A percentile compares a stretch with the other conserved stretches of the same genome.
Evolutionary conservation across 2,329 filamentous ascomycete genomes (phyloP).

Genomic region (Ceratocystis diversiconidia): DNA sequence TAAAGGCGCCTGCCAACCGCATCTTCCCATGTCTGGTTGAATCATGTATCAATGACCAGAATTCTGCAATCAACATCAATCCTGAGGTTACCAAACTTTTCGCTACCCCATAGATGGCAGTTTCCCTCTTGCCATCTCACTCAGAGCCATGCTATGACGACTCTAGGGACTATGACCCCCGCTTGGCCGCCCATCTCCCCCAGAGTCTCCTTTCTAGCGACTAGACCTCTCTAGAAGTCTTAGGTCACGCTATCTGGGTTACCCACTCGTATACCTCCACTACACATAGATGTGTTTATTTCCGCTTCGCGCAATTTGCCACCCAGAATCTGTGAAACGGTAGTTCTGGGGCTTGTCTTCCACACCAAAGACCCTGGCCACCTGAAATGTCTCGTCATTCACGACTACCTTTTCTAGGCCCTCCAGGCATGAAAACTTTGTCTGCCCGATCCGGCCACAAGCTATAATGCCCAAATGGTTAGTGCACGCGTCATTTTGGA

Average conservation of each 20-base stretch:
- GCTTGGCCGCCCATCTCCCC: slow-evolving; percentile 29
- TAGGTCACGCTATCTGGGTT: slow-evolving; percentile 43
- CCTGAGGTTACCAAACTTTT: no score
- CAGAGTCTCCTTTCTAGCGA: slow-evolving; percentile 36
- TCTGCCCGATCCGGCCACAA: slow-evolving; percentile 22
- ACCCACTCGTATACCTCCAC: slow-evolving; percentile 37
- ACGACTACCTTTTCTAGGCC: slow-evolving; percentile 39
- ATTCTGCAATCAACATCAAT: no score
- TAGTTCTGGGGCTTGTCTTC: slow-evolving; percentile 39
- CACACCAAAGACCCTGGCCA: slow-evolving; percentile 38
- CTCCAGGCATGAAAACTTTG: slow-evolving; percentile 38
- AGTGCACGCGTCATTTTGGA: slow-evolving; percentile 43
- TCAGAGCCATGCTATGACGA: no score
- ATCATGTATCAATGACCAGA: no score
- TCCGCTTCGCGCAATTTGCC: slow-evolving; percentile 34
- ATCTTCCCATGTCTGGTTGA: no score
- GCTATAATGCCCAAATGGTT: slow-evolving; percentile 38
- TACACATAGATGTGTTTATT: slow-evolving; percentile 45
- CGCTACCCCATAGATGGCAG: no score
- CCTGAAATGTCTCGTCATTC: slow-evolving; percentile 37
- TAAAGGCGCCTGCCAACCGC: no score
- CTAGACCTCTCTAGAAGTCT: slow-evolving; percentile 44
- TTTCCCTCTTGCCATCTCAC: no score
- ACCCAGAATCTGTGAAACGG: slow-evolving; percentile 30
- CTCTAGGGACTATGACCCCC: no score